phyloP scores from a whole-genome alignment of 192 early-diverging fungal species.

The Podila epicladia region DNA sequence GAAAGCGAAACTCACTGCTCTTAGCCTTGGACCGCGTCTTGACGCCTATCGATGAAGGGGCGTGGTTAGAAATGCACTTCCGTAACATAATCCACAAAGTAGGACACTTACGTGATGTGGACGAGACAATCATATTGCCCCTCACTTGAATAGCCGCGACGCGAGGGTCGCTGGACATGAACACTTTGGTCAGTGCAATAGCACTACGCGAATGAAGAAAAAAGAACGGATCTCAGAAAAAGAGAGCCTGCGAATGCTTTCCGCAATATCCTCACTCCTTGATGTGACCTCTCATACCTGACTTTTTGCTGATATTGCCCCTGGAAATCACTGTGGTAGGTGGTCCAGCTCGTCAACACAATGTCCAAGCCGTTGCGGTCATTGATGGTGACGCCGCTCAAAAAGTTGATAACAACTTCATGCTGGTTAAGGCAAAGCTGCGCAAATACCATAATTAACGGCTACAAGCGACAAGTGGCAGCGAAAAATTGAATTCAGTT shows the following conservation, averaged over 20 bases:
- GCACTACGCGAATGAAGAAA: constrained; percentile 55
- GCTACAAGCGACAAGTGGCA: constrained; percentile 43
- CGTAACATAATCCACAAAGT: no score
- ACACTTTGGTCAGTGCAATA: constrained; percentile 78
- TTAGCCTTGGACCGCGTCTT: constrained; percentile 24
- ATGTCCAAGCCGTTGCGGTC: constrained; percentile 76
- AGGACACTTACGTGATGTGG: constrained; percentile 12
- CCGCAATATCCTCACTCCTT: no score
- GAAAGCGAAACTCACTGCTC: constrained; percentile 13
- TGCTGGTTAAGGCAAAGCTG: constrained; percentile 79
- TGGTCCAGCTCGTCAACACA: constrained; percentile 82
- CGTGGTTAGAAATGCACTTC: no score
- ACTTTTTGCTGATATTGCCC: constrained; percentile 86
- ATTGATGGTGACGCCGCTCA: constrained; percentile 63
- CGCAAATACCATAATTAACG: constrained; percentile 87
- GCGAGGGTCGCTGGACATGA: constrained; percentile 69
- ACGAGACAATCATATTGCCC: constrained; percentile 76
- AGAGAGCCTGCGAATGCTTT: no score
- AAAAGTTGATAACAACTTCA: constrained; percentile 74
- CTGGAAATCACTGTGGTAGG: constrained; percentile 79
- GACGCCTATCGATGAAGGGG: no score
- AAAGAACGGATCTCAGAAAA: no score
- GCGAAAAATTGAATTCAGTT: not conserved
- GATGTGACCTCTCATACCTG: constrained; percentile 51
- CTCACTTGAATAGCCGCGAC: constrained; percentile 71